Evolutionary conservation across 257 asterid species (phyloP).

Genomic region (Nicotiana knightiana): DNA sequence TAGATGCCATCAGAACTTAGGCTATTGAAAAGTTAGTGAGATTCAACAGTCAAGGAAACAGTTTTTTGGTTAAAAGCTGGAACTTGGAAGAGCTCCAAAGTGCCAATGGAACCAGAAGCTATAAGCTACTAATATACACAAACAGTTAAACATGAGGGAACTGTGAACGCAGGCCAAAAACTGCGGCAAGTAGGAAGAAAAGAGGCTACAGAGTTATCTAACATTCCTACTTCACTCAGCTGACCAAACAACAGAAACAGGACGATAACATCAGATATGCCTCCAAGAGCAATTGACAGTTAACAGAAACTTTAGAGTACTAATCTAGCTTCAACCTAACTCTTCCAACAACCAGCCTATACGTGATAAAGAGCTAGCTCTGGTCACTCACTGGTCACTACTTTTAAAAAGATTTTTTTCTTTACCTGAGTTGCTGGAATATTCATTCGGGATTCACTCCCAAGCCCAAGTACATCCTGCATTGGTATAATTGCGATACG

Average conservation of each 20-base stretch:
- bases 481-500: constrained; percentile 83
- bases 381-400: constrained; percentile 4
- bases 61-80: not conserved
- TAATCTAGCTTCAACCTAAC: not conserved
- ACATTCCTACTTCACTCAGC: not conserved
- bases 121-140: not conserved
- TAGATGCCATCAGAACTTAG: not conserved
- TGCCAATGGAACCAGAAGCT: not conserved
- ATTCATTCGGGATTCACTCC: constrained; percentile 90
- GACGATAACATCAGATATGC: not conserved
- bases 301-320: not conserved
- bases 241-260: not conserved
- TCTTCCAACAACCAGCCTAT: not conserved
- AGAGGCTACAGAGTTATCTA: not conserved
- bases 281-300: not conserved
- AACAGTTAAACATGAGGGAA: not conserved
- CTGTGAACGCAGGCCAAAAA: not conserved
- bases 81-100: not conserved
- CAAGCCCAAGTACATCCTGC: constrained; percentile 92
- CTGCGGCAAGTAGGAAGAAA: not conserved
- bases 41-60: not conserved
- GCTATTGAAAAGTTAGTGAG: not conserved
- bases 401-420: not conserved
- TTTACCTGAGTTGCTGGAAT: constrained; percentile 88
- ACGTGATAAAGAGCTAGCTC: not conserved